Conservation (phyloP, 768 basidiomycete genomes). For the Polyporus arcularius region DNA sequence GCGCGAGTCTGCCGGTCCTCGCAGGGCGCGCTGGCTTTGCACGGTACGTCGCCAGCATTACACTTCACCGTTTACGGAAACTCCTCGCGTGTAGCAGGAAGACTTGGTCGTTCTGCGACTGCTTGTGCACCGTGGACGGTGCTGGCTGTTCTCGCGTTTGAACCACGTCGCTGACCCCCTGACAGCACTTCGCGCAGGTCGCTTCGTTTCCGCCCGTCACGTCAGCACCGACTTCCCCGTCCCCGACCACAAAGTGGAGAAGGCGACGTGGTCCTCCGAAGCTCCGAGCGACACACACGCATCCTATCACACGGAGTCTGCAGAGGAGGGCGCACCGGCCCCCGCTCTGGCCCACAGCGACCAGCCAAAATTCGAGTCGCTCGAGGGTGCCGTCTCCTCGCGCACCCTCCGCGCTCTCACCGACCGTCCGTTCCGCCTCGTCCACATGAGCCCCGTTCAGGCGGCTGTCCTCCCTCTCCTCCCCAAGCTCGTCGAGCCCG, state of each 20-base stretch:
- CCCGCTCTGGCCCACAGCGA: slow-evolving; percentile 4
- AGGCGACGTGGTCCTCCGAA: background rate
- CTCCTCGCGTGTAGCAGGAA: too few relatives aligned
- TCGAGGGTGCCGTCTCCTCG: slow-evolving; percentile 41
- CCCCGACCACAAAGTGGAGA: too few relatives aligned
- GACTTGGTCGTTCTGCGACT: too few relatives aligned
- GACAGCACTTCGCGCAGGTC: slow-evolving; percentile 13
- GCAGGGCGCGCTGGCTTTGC: background rate
- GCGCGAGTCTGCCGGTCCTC: slow-evolving; percentile 12
- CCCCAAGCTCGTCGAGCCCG: slow-evolving; percentile 63
- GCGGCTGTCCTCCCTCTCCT: slow-evolving; percentile 74
- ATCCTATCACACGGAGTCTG: background rate
- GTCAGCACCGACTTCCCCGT: background rate
- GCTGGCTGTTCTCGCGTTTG: too few relatives aligned
- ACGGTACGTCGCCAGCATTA: background rate
- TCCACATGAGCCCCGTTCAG: slow-evolving; percentile 81
- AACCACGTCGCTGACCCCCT: background rate
- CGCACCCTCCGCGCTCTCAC: slow-evolving; percentile 57
- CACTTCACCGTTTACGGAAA: too few relatives aligned
- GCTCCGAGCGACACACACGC: background rate
- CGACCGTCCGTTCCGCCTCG: slow-evolving; percentile 62
- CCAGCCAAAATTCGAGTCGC: slow-evolving; percentile 34
- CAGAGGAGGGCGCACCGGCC: background rate
- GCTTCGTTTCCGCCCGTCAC: slow-evolving; percentile 6
- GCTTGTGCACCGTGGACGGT: too few relatives aligned